Base-by-base conservation (phyloP, 2,329 filamentous ascomycete genomes). In the Beauveria bassiana region DNA sequence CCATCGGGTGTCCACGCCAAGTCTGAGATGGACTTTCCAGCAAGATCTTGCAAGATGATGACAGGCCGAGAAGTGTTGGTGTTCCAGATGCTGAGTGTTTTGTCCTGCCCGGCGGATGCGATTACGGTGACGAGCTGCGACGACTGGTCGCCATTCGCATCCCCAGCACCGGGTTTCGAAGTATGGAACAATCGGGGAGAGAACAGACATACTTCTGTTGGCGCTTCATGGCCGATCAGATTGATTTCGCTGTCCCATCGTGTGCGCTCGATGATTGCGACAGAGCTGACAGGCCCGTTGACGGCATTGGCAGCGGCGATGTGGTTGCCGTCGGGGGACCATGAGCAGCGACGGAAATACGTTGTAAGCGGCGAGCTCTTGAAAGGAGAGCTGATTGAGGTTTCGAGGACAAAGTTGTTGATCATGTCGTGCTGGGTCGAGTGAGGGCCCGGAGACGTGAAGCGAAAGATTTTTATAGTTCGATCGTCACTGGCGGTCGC, bases 241-340 rank as follows among this genome's bases (percentile, higher is more conserved):
- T 96, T 97, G 76, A 98, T 98, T 70, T 99, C 92, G 65, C 91
- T 92, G 69, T 96, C 92, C 95, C 96, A 99, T 43, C 85, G 85
- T 20, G 90, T 89, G 67, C 95, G 88, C 70, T 95, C 92, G 61
- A 99, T 91, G 62, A 99, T 98, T 5, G 95, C 93, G 38, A 98
- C 93, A 0, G 93, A 96, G 76, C 91, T 97, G 26, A 99, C 95
- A 1, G 95, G 96, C 0, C 95, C 95, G 71, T 99, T 99, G 22
- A 96, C 93, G 0, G 95, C 93, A 72, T 99, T 99, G 7, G 95
- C 91, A 4, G 95, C 95, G 3, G 95, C 95, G 64, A 99, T 98
- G 69, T 98, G 93, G 69, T 93, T 93, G 8, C 95, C 95, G 72
- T 99, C 95, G 0, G 95, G 96, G 2, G 92, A 97, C 95, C 95